These are phyloP conservation scores for Colletotrichum musae DNA, from an alignment of 2,329 filamentous ascomycete species.

Conservation along the genomic window DNA sequence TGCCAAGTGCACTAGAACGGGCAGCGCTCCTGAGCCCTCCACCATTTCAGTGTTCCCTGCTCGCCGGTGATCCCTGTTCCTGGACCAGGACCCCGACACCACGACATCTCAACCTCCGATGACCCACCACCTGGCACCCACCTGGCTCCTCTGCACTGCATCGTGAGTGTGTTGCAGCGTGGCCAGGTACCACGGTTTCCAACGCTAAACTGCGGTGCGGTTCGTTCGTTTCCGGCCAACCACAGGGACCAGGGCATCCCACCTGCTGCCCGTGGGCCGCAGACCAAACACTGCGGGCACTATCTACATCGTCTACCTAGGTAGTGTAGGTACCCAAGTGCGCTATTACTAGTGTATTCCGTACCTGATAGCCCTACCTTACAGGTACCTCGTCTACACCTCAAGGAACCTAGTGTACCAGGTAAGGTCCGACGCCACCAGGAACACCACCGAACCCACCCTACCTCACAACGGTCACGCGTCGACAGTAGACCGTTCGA, in stretches of 20 bases:
- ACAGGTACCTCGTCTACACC: too few relatives aligned
- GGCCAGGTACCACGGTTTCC: background rate
- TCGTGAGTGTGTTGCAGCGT: too few relatives aligned
- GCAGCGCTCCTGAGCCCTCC: background rate
- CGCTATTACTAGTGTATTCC: background rate
- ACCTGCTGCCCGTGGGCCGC: constrained; percentile 13
- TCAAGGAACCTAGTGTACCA: too few relatives aligned
- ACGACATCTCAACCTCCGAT: constrained; percentile 33
- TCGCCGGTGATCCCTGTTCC: background rate
- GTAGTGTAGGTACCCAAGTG: too few relatives aligned
- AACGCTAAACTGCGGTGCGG: constrained; percentile 1
- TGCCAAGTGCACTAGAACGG: constrained; percentile 5
- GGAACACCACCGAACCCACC: too few relatives aligned
- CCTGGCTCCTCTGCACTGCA: background rate
- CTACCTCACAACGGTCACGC: too few relatives aligned
- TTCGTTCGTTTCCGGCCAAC: constrained; percentile 35
- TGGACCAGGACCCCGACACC: constrained; percentile 23
- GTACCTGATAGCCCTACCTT: too few relatives aligned
- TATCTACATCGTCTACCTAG: too few relatives aligned
- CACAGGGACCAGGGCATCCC: constrained; percentile 16
- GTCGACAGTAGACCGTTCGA: too few relatives aligned
- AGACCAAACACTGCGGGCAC: constrained; percentile 4
- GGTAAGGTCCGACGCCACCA: too few relatives aligned
- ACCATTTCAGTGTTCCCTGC: background rate
- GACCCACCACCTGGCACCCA: constrained; percentile 13